Evolutionary conservation across 495 filamentous ascomycete species (phyloP).

Genomic region (Aspergillus asperescens): DNA sequence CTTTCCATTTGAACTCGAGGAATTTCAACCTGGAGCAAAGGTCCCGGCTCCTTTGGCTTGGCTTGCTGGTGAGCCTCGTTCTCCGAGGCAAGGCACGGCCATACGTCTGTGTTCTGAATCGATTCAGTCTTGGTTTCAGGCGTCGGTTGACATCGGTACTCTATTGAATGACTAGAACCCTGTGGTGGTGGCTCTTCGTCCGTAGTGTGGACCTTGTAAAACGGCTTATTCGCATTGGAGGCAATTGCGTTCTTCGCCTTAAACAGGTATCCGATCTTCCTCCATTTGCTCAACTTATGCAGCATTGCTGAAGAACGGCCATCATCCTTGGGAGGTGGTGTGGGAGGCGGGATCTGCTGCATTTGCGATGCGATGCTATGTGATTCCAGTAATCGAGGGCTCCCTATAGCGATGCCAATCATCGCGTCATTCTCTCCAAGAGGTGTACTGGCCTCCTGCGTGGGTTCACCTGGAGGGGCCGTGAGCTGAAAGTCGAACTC

Average conservation of each 20-base stretch:
- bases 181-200: conserved; percentile 12
- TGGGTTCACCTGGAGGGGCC: conserved; percentile 26
- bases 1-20: conserved; percentile 76
- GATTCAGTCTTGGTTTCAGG: conserved; percentile 5
- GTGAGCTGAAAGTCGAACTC: conserved; percentile 40
- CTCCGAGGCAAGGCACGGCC: conserved; percentile 27
- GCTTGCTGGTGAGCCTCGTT: conserved; percentile 6
- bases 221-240: conserved; percentile 21
- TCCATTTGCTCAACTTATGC: conserved; percentile 53
- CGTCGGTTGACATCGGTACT: conserved; percentile 13
- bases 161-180: conserved; percentile 19
- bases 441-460: conserved; percentile 12
- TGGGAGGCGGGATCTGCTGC: conserved; percentile 20
- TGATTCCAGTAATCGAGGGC: conserved; percentile 38
- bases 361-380: conserved; percentile 19
- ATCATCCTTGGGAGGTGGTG: conserved; percentile 4
- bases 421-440: conserved; percentile 26
- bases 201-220: conserved; percentile 16
- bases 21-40: conserved; percentile 69
- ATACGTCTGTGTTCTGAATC: conserved; percentile 25
- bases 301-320: conserved; percentile 22
- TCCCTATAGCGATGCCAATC: conserved; percentile 53
- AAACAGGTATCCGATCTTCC: conserved; percentile 49
- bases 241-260: conserved; percentile 38
- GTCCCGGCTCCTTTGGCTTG: conserved; percentile 3